Percentiles rank a stretch among this genome's conserved stretches.
Conservation (phyloP, 139 green algal species). For the Tetradesmus obliquus region DNA sequence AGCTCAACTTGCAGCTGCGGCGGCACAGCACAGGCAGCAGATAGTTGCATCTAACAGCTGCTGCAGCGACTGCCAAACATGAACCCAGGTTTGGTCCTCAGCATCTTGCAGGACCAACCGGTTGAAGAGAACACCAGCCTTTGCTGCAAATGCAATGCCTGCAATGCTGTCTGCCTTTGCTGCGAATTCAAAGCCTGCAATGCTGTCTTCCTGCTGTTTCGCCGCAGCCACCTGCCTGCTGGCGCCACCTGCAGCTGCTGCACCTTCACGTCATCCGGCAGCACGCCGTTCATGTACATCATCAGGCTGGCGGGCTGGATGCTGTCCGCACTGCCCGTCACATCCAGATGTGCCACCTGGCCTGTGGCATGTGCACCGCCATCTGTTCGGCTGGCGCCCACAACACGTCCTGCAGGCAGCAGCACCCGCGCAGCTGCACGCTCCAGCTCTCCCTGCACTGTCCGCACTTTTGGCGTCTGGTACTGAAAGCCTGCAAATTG, state of each 20-base stretch:
- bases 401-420: conserved; percentile 28
- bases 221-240: not conserved
- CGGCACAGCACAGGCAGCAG: not conserved
- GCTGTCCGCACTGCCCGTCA: conserved; percentile 42
- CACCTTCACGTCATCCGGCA: conserved; percentile 62
- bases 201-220: not conserved
- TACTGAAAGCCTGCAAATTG: conserved; percentile 62
- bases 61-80: not conserved
- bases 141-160: not conserved
- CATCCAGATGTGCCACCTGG: conserved; percentile 62
- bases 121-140: not conserved
- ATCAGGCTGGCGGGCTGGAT: conserved; percentile 49
- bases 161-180: not conserved
- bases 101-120: not conserved
- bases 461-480: conserved; percentile 50
- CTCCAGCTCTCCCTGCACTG: conserved; percentile 62
- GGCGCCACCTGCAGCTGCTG: conserved; percentile 41
- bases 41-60: not conserved
- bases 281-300: conserved; percentile 62
- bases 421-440: conserved; percentile 52
- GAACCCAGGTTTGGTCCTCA: not conserved
- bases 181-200: not conserved
- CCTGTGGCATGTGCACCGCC: conserved; percentile 57
- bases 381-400: conserved; percentile 58
- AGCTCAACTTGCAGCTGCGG: not conserved